phyloP scores from a whole-genome alignment of 495 filamentous ascomycete genomes.

The Podospora tetraspora region DNA sequence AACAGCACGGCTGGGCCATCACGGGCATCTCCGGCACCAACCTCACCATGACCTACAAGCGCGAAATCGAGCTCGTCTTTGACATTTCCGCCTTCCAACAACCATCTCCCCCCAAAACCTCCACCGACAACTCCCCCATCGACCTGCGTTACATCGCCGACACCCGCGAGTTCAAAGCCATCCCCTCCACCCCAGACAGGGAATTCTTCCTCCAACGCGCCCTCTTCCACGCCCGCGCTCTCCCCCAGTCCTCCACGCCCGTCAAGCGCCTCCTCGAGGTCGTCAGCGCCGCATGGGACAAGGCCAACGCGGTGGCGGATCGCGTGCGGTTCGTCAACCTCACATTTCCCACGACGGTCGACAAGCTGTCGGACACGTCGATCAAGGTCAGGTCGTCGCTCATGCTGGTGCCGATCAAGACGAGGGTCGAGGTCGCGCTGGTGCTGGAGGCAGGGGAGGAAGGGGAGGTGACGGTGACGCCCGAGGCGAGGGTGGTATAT shows the following conservation, averaged over 20 bases:
- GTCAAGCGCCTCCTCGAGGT: slow-evolving; percentile 50
- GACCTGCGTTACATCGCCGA: slow-evolving; percentile 52
- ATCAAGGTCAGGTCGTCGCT: slow-evolving; percentile 49
- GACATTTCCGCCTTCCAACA: slow-evolving; percentile 56
- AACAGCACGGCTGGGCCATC: slow-evolving; percentile 72
- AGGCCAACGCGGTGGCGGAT: slow-evolving; percentile 45
- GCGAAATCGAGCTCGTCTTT: slow-evolving; percentile 72
- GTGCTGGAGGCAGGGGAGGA: slow-evolving; percentile 20
- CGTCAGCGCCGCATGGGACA: slow-evolving; percentile 57
- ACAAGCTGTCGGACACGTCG: slow-evolving; percentile 51
- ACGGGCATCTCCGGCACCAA: slow-evolving; percentile 54
- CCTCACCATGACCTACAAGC: slow-evolving; percentile 72
- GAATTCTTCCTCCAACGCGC: slow-evolving; percentile 69
- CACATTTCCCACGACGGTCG: slow-evolving; percentile 49
- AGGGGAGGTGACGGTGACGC: slow-evolving; percentile 38
- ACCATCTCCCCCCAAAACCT: neutral
- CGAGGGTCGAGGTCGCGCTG: slow-evolving; percentile 55
- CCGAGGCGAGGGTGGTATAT: slow-evolving; percentile 54
- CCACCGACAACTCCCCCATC: slow-evolving; percentile 31
- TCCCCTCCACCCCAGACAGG: slow-evolving; percentile 47
- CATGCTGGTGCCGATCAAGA: slow-evolving; percentile 53
- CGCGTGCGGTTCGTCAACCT: slow-evolving; percentile 51
- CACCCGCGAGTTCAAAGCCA: slow-evolving; percentile 45
- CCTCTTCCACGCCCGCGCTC: slow-evolving; percentile 50
- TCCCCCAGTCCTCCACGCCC: slow-evolving; percentile 45